Evolutionary conservation across 1,284 basidiomycete genomes (phyloP).

Genomic region (Volvariella volvacea): DNA sequence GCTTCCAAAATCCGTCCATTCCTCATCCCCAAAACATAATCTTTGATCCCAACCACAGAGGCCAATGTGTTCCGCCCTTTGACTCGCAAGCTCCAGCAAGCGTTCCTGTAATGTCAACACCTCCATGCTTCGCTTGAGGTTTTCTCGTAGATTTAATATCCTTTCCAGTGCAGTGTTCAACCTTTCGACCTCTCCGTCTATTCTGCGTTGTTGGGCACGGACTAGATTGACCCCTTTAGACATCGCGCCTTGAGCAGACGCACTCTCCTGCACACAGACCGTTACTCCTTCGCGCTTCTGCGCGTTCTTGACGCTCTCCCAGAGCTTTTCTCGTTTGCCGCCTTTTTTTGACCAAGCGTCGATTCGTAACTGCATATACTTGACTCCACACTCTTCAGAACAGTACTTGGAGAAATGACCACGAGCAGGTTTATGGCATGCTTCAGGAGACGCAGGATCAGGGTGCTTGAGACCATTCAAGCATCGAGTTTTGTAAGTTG

Average conservation of each 20-base stretch:
- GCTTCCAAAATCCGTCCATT: constrained; percentile 59
- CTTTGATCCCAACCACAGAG: constrained; percentile 83
- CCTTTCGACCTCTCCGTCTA: constrained; percentile 45
- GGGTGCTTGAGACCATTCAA: constrained; percentile 55
- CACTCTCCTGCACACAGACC: constrained; percentile 25
- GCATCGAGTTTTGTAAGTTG: constrained; percentile 78
- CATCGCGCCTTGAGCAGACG: constrained; percentile 29
- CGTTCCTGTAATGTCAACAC: constrained; percentile 60
- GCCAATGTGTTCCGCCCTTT: constrained; percentile 48
- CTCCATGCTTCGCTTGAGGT: constrained; percentile 60
- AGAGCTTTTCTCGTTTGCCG: constrained; percentile 53
- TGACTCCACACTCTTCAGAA: constrained; percentile 72
- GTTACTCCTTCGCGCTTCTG: constrained; percentile 65
- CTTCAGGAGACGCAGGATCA: constrained; percentile 49
- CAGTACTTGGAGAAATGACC: constrained; percentile 81
- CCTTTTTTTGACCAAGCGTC: constrained; percentile 52
- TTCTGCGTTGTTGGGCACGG: constrained; percentile 31
- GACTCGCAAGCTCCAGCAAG: constrained; percentile 56
- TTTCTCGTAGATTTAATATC: constrained; percentile 52
- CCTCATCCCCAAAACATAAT: constrained; percentile 72
- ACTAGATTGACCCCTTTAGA: constrained; percentile 18
- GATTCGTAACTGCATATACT: constrained; percentile 58
- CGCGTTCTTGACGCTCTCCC: constrained; percentile 65
- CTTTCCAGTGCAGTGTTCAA: constrained; percentile 45
- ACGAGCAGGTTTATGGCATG: constrained; percentile 73